Conservation (phyloP, 1,284 basidiomycete genomes). For the Salmacisia buchloeana region DNA sequence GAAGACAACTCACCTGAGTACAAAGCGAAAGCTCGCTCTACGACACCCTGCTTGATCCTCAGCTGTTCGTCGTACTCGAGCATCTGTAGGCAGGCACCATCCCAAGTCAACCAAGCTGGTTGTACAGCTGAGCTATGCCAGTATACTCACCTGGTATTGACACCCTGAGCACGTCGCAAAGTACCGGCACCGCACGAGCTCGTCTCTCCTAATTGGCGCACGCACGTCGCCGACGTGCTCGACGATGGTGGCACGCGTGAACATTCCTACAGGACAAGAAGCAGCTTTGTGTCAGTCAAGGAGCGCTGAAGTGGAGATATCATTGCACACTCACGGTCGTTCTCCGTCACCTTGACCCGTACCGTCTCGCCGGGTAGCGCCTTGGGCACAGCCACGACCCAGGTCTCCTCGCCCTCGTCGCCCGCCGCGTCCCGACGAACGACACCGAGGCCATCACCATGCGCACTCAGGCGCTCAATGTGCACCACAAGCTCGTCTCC, state of each 20-base stretch:
- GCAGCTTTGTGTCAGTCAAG: background rate
- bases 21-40: slow-evolving; percentile 68
- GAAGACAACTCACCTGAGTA: slow-evolving; percentile 19
- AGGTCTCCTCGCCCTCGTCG: slow-evolving; percentile 16
- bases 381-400: slow-evolving; percentile 43
- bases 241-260: background rate
- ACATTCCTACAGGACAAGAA: background rate
- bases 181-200: slow-evolving; percentile 43
- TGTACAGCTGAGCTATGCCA: background rate
- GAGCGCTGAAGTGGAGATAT: background rate
- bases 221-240: slow-evolving; percentile 8
- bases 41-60: slow-evolving; percentile 74
- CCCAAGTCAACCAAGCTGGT: background rate
- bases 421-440: background rate
- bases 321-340: slow-evolving; percentile 30
- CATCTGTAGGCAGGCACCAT: slow-evolving; percentile 51
- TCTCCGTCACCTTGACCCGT: slow-evolving; percentile 25
- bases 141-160: slow-evolving; percentile 30
- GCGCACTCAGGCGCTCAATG: slow-evolving; percentile 41
- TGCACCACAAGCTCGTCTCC: slow-evolving; percentile 28
- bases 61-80: slow-evolving; percentile 81
- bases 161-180: slow-evolving; percentile 48
- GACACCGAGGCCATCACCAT: slow-evolving; percentile 22
- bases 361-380: slow-evolving; percentile 41
- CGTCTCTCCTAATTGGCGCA: slow-evolving; percentile 17